Evolutionary conservation across 73 alveolate species (phyloP).

Genomic region (Paramecium sonneborni): DNA sequence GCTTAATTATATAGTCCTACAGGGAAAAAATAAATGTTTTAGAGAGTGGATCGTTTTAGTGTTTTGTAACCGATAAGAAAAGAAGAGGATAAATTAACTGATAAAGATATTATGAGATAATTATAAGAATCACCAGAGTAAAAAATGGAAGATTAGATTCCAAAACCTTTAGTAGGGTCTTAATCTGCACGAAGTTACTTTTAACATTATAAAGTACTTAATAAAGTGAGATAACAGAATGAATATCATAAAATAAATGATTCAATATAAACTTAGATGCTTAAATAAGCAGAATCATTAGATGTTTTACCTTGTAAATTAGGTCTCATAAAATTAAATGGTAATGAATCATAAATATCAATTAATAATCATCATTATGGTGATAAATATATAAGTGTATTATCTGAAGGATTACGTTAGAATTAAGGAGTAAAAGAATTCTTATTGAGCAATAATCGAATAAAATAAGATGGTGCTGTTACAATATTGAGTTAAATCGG

Average conservation of each 20-base stretch:
- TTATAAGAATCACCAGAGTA: constrained; percentile 2
- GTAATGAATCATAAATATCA: constrained; percentile 31
- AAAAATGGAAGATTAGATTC: background rate
- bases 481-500: constrained; percentile 11
- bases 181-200: background rate
- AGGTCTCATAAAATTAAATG: constrained; percentile 37
- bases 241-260: background rate
- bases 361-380: constrained; percentile 59
- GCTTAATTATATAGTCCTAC: constrained; percentile 17
- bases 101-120: background rate
- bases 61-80: background rate
- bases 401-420: constrained; percentile 62
- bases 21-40: background rate
- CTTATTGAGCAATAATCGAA: constrained; percentile 25
- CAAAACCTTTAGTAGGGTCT: constrained; percentile 2
- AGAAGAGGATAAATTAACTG: background rate
- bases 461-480: constrained; percentile 50
- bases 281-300: background rate
- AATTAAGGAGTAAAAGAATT: constrained; percentile 48
- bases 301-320: constrained; percentile 61
- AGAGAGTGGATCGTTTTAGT: constrained; percentile 16
- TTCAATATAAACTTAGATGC: constrained; percentile 38
- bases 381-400: constrained; percentile 66
- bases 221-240: background rate
- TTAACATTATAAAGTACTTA: background rate